Percentiles rank a stretch among this genome's conserved stretches.
phyloP scores from a whole-genome alignment of 2,329 filamentous ascomycete species.

The Fusarium buxicola region DNA sequence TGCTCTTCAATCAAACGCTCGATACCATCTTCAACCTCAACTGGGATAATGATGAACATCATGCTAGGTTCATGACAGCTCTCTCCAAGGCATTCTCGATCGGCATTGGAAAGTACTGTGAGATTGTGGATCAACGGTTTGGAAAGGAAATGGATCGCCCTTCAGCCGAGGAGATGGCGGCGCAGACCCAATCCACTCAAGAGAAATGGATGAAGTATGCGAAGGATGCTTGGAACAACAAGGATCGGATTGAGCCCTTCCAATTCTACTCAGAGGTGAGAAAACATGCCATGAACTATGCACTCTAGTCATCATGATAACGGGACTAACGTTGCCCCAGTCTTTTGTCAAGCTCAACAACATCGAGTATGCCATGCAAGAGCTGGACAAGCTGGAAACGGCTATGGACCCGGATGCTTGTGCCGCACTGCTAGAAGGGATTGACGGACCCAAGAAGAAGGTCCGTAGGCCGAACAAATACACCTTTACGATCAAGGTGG shows the following conservation, averaged over 20 bases:
- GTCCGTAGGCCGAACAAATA: slow-evolving; percentile 82
- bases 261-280: slow-evolving; percentile 92
- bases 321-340: slow-evolving; percentile 60
- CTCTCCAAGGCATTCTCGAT: slow-evolving; percentile 85
- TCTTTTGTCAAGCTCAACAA: slow-evolving; percentile 99
- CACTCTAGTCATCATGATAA: background rate
- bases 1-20: slow-evolving; percentile 90
- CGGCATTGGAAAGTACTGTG: slow-evolving; percentile 90
- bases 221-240: slow-evolving; percentile 91
- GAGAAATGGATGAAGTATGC: slow-evolving; percentile 94
- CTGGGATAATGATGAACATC: slow-evolving; percentile 93
- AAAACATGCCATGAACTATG: background rate
- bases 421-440: slow-evolving; percentile 80
- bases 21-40: slow-evolving; percentile 87
- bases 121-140: slow-evolving; percentile 87
- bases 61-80: slow-evolving; percentile 97
- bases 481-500: slow-evolving; percentile 98
- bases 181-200: slow-evolving; percentile 81
- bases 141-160: slow-evolving; percentile 92
- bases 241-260: slow-evolving; percentile 95
- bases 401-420: slow-evolving; percentile 93
- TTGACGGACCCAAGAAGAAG: slow-evolving; percentile 76
- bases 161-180: slow-evolving; percentile 86
- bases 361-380: slow-evolving; percentile 92
- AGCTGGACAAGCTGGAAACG: slow-evolving; percentile 89